A percentile compares a stretch with the other conserved stretches of the same genome.
Evolutionary conservation across 2,329 filamentous ascomycete genomes (phyloP).

Genomic region (Aspergillus neoniger): DNA sequence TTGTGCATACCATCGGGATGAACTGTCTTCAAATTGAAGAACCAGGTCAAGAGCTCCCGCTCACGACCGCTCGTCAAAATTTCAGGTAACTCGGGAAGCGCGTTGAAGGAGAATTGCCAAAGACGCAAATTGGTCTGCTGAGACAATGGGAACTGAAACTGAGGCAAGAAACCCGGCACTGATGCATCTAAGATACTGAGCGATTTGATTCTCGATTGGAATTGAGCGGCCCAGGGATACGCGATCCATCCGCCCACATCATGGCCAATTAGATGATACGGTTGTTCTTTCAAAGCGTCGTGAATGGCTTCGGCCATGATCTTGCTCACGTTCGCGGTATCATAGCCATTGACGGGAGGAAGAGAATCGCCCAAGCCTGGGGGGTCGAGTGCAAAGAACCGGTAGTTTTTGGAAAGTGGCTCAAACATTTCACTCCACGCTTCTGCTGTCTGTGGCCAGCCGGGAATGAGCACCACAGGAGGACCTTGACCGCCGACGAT

Average conservation of each 20-base stretch:
- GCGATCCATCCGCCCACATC: conserved; percentile 31
- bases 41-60: conserved; percentile 27
- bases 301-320: conserved; percentile 23
- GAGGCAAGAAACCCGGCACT: conserved; percentile 24
- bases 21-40: conserved; percentile 27
- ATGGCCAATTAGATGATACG: conserved; percentile 31
- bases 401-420: conserved; percentile 24
- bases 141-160: conserved; percentile 22
- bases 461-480: conserved; percentile 27
- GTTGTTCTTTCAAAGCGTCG: conserved; percentile 10
- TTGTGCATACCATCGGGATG: conserved; percentile 14
- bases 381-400: conserved; percentile 27
- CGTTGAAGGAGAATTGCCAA: conserved; percentile 32
- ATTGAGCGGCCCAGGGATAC: conserved; percentile 28
- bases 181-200: conserved; percentile 26
- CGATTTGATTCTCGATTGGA: conserved; percentile 22
- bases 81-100: conserved; percentile 29
- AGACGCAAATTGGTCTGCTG: conserved; percentile 24
- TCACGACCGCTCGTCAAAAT: conserved; percentile 25
- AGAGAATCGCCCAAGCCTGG: conserved; percentile 28
- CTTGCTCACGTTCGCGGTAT: conserved; percentile 26
- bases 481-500: conserved; percentile 26
- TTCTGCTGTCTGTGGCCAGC: conserved; percentile 31
- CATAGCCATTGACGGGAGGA: conserved; percentile 22
- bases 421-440: conserved; percentile 27